These are phyloP conservation scores for Sphaerulina musiva DNA, from an alignment of 2,329 filamentous ascomycete species.

Conservation along the genomic window DNA sequence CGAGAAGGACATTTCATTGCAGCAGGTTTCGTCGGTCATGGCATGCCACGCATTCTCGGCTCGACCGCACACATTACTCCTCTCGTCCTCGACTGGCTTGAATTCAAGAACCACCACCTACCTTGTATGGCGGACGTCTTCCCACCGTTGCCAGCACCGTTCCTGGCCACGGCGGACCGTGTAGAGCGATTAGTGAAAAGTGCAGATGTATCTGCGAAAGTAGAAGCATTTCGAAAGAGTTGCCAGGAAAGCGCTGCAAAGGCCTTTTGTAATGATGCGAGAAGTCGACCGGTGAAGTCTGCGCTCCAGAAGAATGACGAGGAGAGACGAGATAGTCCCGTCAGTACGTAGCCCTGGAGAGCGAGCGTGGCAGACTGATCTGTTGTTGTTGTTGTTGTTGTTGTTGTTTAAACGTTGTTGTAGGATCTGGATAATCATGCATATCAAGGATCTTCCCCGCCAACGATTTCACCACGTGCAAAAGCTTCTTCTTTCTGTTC, in stretches of 20 bases:
- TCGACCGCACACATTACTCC: conserved; percentile 29
- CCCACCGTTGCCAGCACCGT: conserved; percentile 29
- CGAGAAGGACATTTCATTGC: conserved; percentile 26
- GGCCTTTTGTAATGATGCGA: conserved; percentile 16
- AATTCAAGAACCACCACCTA: conserved; percentile 16
- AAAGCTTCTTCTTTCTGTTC: too few species aligned
- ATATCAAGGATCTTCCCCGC: too few species aligned
- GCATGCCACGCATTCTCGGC: conserved; percentile 32
- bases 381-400: too few species aligned
- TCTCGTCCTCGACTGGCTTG: conserved; percentile 23
- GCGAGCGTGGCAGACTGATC: too few species aligned
- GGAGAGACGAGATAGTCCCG: too few species aligned
- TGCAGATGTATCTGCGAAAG: conserved; percentile 14
- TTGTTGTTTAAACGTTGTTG: too few species aligned
- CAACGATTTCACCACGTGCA: too few species aligned
- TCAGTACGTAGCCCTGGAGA: too few species aligned
- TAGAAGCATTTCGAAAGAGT: conserved; percentile 12
- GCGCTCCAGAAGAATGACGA: too few species aligned
- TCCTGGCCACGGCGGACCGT: conserved; percentile 28
- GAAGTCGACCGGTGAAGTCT: conserved; percentile 1
- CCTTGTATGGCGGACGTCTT: conserved; percentile 21
- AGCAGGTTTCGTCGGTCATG: conserved; percentile 28
- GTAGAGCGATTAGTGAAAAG: conserved; percentile 19
- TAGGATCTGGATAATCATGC: too few species aligned
- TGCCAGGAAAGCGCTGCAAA: conserved; percentile 17